Evolutionary conservation across 345 rosid species (phyloP), one percentile per base, ranked within the genome.

Genomic region (Conringia planisiliqua): DNA sequence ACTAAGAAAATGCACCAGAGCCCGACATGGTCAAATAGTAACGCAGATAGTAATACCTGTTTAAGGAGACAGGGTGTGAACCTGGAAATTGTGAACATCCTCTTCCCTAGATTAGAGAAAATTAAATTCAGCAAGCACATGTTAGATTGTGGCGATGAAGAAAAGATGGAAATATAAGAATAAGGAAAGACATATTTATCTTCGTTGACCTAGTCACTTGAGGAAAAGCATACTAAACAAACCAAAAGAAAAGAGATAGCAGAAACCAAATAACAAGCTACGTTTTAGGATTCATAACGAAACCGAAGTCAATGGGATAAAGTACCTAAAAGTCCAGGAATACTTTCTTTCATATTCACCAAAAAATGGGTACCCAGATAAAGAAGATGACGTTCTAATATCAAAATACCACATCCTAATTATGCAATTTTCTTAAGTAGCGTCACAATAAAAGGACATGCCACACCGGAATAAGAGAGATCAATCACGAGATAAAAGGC

Each of bases 1-100:
- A 59, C 62, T 27, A 10, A 39, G 52, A 18, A 17, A 10, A 13
- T 38, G 42, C 55, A 20, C n/a, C 14, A 50, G 10, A 4, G 14
- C 7, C 7, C 29, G 27, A 48, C 30, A 50, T 50, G 30, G 56
- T 20, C 57, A 51, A 26, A 33, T 4, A 16, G 60, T 55, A 55
- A 70, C 1, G 7, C 46, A 33, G 6, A 35, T 24, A 76, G 11
- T 35, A 66, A 54, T 43, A 90, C 97, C 97, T 88, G 88, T 83
- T 85, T 69, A 90, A 86, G 62, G 97, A 90, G 66, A 90, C 97
- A 30, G 97, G 97, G 62, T 90, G 97, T 17, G 97, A 90, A 46
- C 97, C 97, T 2, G 97, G 97, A 70, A 90, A 90, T 8, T 84
- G 90, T 12, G 80, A 54, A 69, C 83, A 80, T 82, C 88, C 89